These are phyloP conservation scores for Calonectria leucothoes DNA, from an alignment of 2,329 filamentous ascomycete species.

Conservation along the genomic window DNA sequence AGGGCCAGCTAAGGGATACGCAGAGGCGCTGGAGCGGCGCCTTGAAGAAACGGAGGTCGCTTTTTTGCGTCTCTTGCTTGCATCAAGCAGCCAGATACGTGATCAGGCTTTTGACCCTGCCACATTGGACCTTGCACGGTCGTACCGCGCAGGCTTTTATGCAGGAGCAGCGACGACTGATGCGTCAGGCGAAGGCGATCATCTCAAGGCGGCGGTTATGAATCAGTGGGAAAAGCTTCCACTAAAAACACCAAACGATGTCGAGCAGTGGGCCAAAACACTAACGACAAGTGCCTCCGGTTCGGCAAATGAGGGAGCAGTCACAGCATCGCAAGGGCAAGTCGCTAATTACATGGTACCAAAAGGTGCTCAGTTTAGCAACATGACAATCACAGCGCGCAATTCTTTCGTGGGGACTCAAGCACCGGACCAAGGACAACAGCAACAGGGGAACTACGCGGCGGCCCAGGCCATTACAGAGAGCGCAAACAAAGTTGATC, in stretches of 20 bases:
- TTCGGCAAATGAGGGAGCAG: too few species aligned
- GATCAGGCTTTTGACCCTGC: slow-evolving; percentile 15
- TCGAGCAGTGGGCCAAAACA: neutral
- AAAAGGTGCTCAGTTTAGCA: neutral
- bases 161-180: neutral
- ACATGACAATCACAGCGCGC: neutral
- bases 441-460: neutral
- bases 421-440: neutral
- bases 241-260: neutral
- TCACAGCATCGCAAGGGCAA: neutral
- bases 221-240: neutral
- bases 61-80: slow-evolving; percentile 46
- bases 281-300: neutral
- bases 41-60: slow-evolving; percentile 54
- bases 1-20: slow-evolving; percentile 59
- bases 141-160: neutral
- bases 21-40: slow-evolving; percentile 55
- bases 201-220: neutral
- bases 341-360: neutral
- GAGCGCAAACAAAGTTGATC: neutral
- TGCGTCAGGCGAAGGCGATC: neutral
- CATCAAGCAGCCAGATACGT: neutral
- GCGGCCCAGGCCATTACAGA: neutral
- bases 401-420: neutral
- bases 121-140: neutral